Conservation (phyloP, 1,284 basidiomycete genomes). For the Tylopilus sp. region DNA sequence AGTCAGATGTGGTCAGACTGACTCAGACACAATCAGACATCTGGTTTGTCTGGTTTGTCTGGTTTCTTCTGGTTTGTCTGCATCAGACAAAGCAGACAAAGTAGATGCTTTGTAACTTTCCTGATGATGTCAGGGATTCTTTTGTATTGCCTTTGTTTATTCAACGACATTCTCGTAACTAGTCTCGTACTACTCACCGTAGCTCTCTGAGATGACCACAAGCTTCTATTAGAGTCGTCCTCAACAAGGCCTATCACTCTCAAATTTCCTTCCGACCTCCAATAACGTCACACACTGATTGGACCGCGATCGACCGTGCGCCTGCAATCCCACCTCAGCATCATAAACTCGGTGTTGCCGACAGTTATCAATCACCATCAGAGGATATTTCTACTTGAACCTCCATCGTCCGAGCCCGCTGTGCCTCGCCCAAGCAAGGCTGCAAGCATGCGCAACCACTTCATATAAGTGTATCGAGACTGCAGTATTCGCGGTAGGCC, state of each 20-base stretch:
- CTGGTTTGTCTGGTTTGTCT: too few relatives aligned
- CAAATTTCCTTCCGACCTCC: constrained; percentile 22
- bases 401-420: background rate
- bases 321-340: constrained; percentile 32
- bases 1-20: too few relatives aligned
- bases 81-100: too few relatives aligned
- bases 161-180: constrained; percentile 4
- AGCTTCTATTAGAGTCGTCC: constrained; percentile 8
- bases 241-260: constrained; percentile 33
- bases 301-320: constrained; percentile 13
- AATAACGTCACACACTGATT: constrained; percentile 33
- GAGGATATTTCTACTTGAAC: constrained; percentile 16
- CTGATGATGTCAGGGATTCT: background rate
- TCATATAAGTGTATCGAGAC: constrained; percentile 32
- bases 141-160: background rate
- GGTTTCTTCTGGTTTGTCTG: too few relatives aligned
- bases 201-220: constrained; percentile 25
- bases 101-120: too few relatives aligned
- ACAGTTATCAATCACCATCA: constrained; percentile 13
- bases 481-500: background rate
- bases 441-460: constrained; percentile 19
- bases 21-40: too few relatives aligned
- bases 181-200: background rate
- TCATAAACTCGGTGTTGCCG: constrained; percentile 9
- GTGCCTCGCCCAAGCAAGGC: constrained; percentile 20